phyloP scores from a whole-genome alignment of 176 grass and related monocot species.

The Leersia perrieri region DNA sequence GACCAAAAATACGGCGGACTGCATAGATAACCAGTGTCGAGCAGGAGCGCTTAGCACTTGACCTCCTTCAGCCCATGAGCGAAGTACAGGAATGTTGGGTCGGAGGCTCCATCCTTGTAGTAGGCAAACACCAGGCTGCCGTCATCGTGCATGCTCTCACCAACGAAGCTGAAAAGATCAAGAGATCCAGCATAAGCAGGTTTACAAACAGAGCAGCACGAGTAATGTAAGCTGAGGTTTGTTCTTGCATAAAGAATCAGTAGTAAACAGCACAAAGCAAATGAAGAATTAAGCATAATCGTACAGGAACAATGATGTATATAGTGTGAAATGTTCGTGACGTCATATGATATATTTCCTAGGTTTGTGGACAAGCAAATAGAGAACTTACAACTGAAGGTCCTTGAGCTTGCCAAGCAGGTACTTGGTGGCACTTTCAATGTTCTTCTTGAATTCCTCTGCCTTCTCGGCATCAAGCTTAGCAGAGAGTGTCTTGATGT shows the following conservation, averaged over 20 bases:
- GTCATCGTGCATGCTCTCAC: constrained; percentile 92
- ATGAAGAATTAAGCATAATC: neutral
- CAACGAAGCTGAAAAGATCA: constrained; percentile 65
- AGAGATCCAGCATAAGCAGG: neutral
- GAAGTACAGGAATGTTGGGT: constrained; percentile 90
- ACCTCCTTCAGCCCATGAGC: constrained; percentile 70
- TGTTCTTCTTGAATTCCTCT: constrained; percentile 66
- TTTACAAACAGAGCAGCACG: neutral
- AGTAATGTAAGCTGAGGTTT: neutral
- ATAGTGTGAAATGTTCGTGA: neutral
- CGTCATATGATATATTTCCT: neutral
- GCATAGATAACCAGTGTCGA: neutral
- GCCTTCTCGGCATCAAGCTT: constrained; percentile 49
- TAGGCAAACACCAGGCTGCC: constrained; percentile 69
- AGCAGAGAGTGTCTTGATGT: constrained; percentile 61
- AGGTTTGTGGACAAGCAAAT: neutral
- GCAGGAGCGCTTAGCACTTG: constrained; percentile 56
- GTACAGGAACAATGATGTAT: neutral
- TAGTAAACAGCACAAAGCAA: neutral
- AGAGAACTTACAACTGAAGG: constrained; percentile 79
- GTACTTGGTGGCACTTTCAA: constrained; percentile 76
- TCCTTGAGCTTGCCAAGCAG: constrained; percentile 82
- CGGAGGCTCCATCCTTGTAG: constrained; percentile 69
- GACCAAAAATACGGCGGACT: constrained; percentile 29
- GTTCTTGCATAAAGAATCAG: neutral